Evolutionary conservation across 805 yeast species (phyloP), one percentile per base, ranked within the genome.

Genomic region (Starmerella floricola): DNA sequence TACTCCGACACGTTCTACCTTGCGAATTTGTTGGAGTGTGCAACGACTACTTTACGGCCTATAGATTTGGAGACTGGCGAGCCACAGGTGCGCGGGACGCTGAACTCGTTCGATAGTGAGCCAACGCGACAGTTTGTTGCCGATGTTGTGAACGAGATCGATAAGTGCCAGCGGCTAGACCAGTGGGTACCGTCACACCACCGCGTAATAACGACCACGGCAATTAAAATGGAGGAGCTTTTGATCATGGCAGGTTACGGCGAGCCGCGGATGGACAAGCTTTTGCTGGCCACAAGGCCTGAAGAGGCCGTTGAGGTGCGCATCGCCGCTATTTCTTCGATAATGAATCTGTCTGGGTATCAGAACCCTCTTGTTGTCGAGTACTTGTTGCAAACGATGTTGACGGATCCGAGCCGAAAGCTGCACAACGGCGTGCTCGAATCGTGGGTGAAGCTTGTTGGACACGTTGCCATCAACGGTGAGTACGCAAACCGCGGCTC

Each of bases 101-200:
- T 17, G n/a, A 23, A 19, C 15, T 38, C 46, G 13, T 51, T 42
- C 24, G 56, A 55, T 3, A 36, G 47, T 30, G 34, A 40, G 13
- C 20, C 24, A 27, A 23, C 37, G 11, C 31, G 38, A 10, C 31
- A 38, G 41, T 74, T 71, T 52, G 56, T 73, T 2, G 50, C 57
- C 3, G 71, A 69, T 13, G 75, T 78, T 0, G 52, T 78, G 6
- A 68, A 70, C 6, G 96, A 87, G 55, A 65, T 91, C 35, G 74
- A 78, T 42, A 69, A 96, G 45, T 71, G 77, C 46, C 74, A 76
- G 50, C 76, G 86, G 47, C 69, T 91, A 62, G 97, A 88, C 55
- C 76, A 73, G 33, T 85, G 93, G 93, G 68, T 79, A 6, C 88
- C 95, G 1, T 78, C 94, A 0, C 75, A 72, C 47, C 78, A 75